Percentiles rank a stretch among this genome's conserved stretches.
phyloP scores from a whole-genome alignment of 345 rosid genomes.

The Brassica cretica region DNA sequence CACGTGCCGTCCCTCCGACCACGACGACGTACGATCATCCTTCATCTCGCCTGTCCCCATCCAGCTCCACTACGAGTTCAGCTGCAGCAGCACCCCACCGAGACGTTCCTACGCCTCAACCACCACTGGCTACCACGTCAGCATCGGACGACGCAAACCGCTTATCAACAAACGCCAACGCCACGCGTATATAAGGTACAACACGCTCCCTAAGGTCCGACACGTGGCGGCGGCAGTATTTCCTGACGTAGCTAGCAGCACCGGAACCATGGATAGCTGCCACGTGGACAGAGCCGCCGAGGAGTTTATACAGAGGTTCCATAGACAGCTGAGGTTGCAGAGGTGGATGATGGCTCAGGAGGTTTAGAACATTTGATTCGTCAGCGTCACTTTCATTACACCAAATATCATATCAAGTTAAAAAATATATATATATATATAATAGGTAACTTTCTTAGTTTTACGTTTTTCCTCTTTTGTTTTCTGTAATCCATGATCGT shows the following conservation, averaged over 20 bases:
- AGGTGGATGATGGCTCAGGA: conserved; percentile 44
- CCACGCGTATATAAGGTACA: conserved; percentile 28
- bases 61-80: conserved; percentile 75
- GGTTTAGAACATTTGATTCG: conserved; percentile 9
- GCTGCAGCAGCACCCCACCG: conserved; percentile 95
- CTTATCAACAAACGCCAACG: conserved; percentile 35
- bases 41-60: conserved; percentile 66
- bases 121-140: background rate
- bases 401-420: background rate
- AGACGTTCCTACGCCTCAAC: conserved; percentile 36
- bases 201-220: conserved; percentile 32
- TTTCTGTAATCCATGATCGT: background rate
- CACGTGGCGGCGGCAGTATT: conserved; percentile 51
- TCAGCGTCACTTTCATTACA: background rate
- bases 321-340: conserved; percentile 65
- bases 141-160: conserved; percentile 9
- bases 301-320: conserved; percentile 79
- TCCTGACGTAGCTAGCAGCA: conserved; percentile 58
- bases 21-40: conserved; percentile 45
- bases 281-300: conserved; percentile 83
- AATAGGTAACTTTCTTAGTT: background rate
- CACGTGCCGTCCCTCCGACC: conserved; percentile 68
- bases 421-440: background rate
- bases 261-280: conserved; percentile 50
- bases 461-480: background rate